Base-by-base conservation (phyloP, 2,329 filamentous ascomycete species). In the Fusarium hainanense region DNA sequence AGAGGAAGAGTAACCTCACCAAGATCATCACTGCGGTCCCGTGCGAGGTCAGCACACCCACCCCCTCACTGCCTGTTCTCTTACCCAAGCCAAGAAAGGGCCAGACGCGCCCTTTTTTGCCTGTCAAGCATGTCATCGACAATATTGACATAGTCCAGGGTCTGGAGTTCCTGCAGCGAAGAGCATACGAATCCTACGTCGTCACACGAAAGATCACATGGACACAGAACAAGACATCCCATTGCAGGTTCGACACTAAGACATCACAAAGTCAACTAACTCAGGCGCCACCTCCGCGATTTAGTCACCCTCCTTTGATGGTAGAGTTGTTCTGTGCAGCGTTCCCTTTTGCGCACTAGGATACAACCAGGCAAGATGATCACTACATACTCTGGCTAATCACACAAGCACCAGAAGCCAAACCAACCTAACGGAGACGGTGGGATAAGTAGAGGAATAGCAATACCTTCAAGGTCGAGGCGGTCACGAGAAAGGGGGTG, bases 211-310 rank as follows among this genome's bases (percentile, higher is more conserved):
- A 69, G 57, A 52, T 71, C 68, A 68, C 63, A 70, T 70, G 63
- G 41, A 47, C 57, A 64, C 43, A 25, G 25, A 52, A 52, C 42
- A 52, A 69, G 50, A 69, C 65, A 60, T 65, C 40, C 25, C 32
- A 28, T 52, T 41, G 49, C 49, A 41, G 9, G 18, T 40, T 40
- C 41, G 30, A 51, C 27, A 20, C 49, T 40, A 51, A 51, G 49
- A 51, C 49, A 51, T 51, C 47, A 50, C n/a, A 50, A 23, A 23
- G 13, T 27, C 49, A 16, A 43, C 9, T 40, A 69, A 71, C 63
- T 47, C 54, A 70, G 50, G 60, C 68, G 68, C 68, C 68, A 70
- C 68, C 68, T 71, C 68, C 68, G 51, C 68, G 68, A 57, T 62
- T 28, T 25, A 58, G 41, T 18, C 37, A 23, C 48, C 42, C 32